These are phyloP conservation scores for Nicotiana otophora DNA, from an alignment of 257 asterid species.

Conservation along the genomic window DNA sequence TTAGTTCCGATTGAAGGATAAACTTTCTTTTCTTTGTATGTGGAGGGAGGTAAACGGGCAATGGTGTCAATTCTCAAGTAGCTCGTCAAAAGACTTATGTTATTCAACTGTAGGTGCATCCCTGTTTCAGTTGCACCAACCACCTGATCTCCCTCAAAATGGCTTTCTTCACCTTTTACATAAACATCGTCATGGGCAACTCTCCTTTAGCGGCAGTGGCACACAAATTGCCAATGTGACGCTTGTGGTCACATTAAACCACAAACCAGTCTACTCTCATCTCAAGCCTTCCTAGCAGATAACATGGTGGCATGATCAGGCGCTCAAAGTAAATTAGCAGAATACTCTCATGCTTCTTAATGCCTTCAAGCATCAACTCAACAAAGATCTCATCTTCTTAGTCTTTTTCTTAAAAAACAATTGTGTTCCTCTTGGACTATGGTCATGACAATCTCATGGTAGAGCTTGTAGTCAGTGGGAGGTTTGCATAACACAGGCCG, in stretches of 20 bases:
- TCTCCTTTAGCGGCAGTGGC: neutral
- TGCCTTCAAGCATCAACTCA: neutral
- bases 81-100: neutral
- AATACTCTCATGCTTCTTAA: neutral
- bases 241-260: neutral
- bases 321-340: neutral
- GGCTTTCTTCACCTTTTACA: neutral
- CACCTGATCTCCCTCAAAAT: neutral
- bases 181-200: neutral
- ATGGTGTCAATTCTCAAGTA: neutral
- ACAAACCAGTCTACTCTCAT: neutral
- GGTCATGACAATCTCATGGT: neutral
- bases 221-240: neutral
- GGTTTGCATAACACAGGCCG: neutral
- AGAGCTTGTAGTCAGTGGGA: neutral
- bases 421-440: neutral
- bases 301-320: neutral
- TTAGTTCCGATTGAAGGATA: neutral
- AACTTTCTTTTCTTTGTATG: neutral
- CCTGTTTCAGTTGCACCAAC: neutral
- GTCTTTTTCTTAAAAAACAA: neutral
- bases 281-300: neutral
- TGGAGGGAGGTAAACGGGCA: neutral
- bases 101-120: neutral
- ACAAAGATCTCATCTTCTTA: neutral